phyloP scores from a whole-genome alignment of 2,329 filamentous ascomycete species.

The Claviceps maximensis region DNA sequence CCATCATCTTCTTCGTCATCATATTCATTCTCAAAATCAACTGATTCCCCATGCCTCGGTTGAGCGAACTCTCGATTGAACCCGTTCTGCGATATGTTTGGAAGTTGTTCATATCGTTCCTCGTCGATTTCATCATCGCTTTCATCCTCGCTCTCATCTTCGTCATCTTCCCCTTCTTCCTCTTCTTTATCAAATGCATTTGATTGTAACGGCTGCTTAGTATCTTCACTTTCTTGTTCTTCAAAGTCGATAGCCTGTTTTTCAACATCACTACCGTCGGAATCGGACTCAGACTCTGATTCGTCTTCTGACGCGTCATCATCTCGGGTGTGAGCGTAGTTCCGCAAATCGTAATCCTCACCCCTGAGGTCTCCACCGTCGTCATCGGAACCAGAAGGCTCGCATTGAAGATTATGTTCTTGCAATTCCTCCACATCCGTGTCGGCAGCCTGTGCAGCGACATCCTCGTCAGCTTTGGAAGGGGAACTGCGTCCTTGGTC shows the following conservation, averaged over 20 bases:
- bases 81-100: not conserved
- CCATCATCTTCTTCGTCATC: conserved; percentile 4
- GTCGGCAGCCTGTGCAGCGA: not conserved
- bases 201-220: no score
- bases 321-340: conserved; percentile 18
- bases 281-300: conserved; percentile 7
- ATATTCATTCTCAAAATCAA: conserved; percentile 13
- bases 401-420: conserved; percentile 1
- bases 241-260: conserved; percentile 17
- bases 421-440: not conserved
- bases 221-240: conserved; percentile 14
- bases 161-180: conserved; percentile 19
- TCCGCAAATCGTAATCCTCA: conserved; percentile 22
- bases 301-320: conserved; percentile 15
- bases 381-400: conserved; percentile 7
- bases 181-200: conserved; percentile 19
- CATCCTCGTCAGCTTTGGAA: not conserved
- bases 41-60: conserved; percentile 13
- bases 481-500: not conserved
- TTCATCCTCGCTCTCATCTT: conserved; percentile 14
- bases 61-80: not conserved
- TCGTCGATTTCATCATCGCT: not conserved
- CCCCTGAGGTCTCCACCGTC: conserved; percentile 17
- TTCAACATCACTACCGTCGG: conserved; percentile 8
- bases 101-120: not conserved